These are phyloP conservation scores for Clonostachys sp. DNA, from an alignment of 2,329 filamentous ascomycete species.

Conservation along the genomic window DNA sequence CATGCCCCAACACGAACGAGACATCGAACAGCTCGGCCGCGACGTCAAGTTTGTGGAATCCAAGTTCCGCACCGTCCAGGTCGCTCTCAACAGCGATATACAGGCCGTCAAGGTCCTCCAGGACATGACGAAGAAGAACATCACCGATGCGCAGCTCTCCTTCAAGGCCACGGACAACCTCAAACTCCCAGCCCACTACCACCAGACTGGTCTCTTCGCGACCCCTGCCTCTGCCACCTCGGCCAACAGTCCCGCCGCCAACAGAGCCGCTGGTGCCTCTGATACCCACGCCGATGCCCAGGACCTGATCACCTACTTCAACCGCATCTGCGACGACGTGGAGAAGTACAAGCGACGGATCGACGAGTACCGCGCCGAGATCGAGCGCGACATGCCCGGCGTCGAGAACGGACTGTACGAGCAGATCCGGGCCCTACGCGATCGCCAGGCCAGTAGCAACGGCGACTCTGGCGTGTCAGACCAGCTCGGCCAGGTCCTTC, in stretches of 20 bases:
- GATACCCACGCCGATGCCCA: conserved; percentile 30
- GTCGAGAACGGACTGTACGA: conserved; percentile 41
- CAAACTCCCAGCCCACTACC: conserved; percentile 59
- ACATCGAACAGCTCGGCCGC: conserved; percentile 39
- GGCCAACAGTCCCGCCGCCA: neutral
- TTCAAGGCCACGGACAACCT: conserved; percentile 74
- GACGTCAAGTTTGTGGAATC: conserved; percentile 44
- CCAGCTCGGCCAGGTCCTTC: conserved; percentile 29
- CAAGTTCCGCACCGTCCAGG: conserved; percentile 38
- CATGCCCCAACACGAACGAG: conserved; percentile 49
- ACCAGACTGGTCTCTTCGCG: conserved; percentile 39
- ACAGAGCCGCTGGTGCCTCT: conserved; percentile 11
- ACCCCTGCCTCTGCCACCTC: conserved; percentile 15
- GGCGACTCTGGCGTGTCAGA: conserved; percentile 22
- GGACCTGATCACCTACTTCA: conserved; percentile 39
- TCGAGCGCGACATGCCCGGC: conserved; percentile 41
- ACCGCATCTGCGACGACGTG: conserved; percentile 35
- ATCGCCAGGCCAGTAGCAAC: conserved; percentile 12
- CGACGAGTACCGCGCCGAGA: conserved; percentile 38
- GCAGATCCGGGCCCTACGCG: conserved; percentile 28
- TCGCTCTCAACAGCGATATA: conserved; percentile 49
- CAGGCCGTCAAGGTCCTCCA: conserved; percentile 60
- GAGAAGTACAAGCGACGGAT: conserved; percentile 36
- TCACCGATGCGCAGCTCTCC: conserved; percentile 64
- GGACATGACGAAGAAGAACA: conserved; percentile 55